Evolutionary conservation across 257 asterid genomes (phyloP).

Genomic region (Solanum chmielewskii): DNA sequence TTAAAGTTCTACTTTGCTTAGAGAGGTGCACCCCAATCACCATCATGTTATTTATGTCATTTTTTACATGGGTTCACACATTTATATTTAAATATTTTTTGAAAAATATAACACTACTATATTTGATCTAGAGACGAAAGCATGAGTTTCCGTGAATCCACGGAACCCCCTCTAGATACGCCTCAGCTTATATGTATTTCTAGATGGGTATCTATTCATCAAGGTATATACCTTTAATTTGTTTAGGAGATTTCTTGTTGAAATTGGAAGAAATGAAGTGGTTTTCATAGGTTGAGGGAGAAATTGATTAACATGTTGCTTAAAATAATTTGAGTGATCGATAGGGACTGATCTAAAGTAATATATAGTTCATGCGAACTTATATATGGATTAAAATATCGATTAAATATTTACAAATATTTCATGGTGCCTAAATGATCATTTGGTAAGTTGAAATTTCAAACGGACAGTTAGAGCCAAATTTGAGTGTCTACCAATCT

Average conservation of each 20-base stretch:
- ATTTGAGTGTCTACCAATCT: background rate
- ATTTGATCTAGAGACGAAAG: too few relatives aligned
- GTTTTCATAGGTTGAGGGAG: background rate
- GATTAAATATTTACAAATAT: too few relatives aligned
- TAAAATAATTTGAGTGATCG: background rate
- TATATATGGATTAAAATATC: background rate
- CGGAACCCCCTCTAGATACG: too few relatives aligned
- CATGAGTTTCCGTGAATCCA: too few relatives aligned
- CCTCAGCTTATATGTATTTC: background rate
- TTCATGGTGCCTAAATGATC: background rate
- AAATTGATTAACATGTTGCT: background rate
- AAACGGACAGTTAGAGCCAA: background rate
- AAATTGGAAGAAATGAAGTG: background rate
- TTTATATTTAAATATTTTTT: too few relatives aligned
- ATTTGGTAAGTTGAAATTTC: background rate
- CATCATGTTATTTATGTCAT: too few relatives aligned
- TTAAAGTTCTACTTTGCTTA: too few relatives aligned
- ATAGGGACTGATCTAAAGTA: background rate
- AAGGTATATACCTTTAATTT: background rate
- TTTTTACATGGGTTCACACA: too few relatives aligned
- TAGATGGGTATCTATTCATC: background rate
- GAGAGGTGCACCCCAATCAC: too few relatives aligned
- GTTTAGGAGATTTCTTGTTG: background rate
- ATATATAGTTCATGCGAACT: background rate
- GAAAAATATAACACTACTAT: too few relatives aligned